phyloP scores from a whole-genome alignment of 805 yeast genomes.

The Debaryomyces prosopidis region DNA sequence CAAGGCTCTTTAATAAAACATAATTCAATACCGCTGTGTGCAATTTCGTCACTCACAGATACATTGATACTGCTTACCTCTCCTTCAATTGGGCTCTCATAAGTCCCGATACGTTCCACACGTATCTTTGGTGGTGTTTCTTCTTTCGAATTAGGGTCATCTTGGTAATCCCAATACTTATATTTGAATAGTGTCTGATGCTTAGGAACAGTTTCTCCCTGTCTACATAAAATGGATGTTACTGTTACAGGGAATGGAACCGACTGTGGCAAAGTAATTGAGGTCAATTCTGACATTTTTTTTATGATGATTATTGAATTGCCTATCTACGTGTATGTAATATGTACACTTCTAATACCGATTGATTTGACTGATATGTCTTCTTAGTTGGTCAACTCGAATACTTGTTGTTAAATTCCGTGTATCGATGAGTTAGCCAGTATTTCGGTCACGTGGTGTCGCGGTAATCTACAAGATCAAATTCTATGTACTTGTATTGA shows the following conservation, averaged over 20 bases:
- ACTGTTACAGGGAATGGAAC: constrained; percentile 70
- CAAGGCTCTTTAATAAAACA: constrained; percentile 77
- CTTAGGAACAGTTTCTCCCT: constrained; percentile 48
- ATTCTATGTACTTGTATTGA: background rate
- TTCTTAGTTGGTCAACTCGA: background rate
- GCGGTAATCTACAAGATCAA: background rate
- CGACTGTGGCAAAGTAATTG: constrained; percentile 57
- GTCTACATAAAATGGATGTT: constrained; percentile 45
- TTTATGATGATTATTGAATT: background rate
- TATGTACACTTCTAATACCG: background rate
- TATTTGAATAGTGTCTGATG: constrained; percentile 60
- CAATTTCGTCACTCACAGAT: constrained; percentile 59
- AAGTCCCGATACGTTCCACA: constrained; percentile 71
- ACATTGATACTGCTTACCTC: constrained; percentile 52
- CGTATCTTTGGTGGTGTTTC: constrained; percentile 45
- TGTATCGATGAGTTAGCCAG: background rate
- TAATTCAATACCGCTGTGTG: constrained; percentile 45
- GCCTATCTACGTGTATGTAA: background rate
- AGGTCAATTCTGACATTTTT: constrained; percentile 41
- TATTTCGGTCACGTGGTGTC: background rate
- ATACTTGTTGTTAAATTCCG: background rate
- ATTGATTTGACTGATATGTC: background rate
- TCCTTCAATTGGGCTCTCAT: constrained; percentile 85
- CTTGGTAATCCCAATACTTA: constrained; percentile 67
- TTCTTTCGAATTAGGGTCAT: constrained; percentile 49